phyloP scores from a whole-genome alignment of 2,329 filamentous ascomycete genomes.

The Diaporthe sp. region DNA sequence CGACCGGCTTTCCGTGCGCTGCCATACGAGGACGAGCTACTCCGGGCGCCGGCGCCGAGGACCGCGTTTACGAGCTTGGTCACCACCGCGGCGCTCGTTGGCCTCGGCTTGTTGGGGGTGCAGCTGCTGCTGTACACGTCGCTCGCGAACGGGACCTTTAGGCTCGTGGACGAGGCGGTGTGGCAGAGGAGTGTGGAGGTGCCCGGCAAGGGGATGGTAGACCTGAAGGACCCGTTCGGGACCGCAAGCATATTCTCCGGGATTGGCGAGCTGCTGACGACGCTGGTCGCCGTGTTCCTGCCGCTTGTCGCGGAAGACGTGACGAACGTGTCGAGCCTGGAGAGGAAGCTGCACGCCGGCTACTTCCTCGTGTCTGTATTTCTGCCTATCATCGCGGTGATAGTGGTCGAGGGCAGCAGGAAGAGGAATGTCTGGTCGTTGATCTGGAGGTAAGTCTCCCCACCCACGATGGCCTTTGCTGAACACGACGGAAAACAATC shows the following conservation, averaged over 20 bases:
- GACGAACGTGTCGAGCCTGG: background rate
- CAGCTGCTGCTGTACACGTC: background rate
- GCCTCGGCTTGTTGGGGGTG: background rate
- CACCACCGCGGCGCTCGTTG: background rate
- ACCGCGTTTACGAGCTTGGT: background rate
- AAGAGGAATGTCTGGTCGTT: slow-evolving; percentile 22
- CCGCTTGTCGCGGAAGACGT: slow-evolving; percentile 14
- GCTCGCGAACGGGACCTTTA: slow-evolving; percentile 8
- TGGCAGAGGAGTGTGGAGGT: slow-evolving; percentile 31
- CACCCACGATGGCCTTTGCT: background rate
- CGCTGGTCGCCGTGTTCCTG: slow-evolving; percentile 21
- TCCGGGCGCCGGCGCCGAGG: slow-evolving; percentile 8
- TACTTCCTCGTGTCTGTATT: slow-evolving; percentile 21
- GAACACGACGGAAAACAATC: background rate
- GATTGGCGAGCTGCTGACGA: background rate
- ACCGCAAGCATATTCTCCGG: background rate
- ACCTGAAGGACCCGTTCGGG: background rate
- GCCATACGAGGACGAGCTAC: slow-evolving; percentile 28
- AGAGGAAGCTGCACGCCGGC: slow-evolving; percentile 22
- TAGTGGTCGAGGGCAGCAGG: slow-evolving; percentile 27
- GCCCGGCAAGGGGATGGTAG: background rate
- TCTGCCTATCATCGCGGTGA: slow-evolving; percentile 16
- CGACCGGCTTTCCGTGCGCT: background rate
- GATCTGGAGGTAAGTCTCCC: slow-evolving; percentile 27
- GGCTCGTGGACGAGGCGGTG: slow-evolving; percentile 32